Evolutionary conservation across 192 early-diverging fungal genomes (phyloP).

Genomic region (Pilaira anomala): DNA sequence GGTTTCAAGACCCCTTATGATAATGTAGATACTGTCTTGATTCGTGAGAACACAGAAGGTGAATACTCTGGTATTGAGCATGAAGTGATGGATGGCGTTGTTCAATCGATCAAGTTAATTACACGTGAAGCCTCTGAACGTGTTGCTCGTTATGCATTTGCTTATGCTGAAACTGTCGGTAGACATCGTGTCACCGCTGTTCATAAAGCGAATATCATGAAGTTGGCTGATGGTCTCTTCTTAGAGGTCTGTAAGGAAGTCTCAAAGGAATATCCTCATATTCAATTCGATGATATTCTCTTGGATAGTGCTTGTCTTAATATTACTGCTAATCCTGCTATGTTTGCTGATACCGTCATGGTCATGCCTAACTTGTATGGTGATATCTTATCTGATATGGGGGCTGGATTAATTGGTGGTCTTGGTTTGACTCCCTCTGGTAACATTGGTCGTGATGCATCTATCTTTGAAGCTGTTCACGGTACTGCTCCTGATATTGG

Average conservation of each 20-base stretch:
- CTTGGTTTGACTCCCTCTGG: constrained; percentile 97
- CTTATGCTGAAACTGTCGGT: constrained; percentile 85
- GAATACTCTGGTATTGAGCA: constrained; percentile 99
- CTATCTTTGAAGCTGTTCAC: constrained; percentile 95
- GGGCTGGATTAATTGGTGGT: constrained; percentile 97
- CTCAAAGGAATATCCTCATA: constrained; percentile 86
- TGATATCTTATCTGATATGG: constrained; percentile 97
- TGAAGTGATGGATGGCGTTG: constrained; percentile 91
- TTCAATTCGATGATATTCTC: constrained; percentile 87
- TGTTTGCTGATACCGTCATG: constrained; percentile 93
- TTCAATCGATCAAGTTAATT: constrained; percentile 99
- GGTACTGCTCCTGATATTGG: constrained; percentile 98
- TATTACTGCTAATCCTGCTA: constrained; percentile 90
- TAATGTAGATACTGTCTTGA: constrained; percentile 96
- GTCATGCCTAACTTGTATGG: constrained; percentile 99
- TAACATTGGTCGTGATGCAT: constrained; percentile 97
- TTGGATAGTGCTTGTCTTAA: constrained; percentile 91
- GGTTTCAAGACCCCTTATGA: constrained; percentile 96
- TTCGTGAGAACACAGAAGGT: constrained; percentile 99
- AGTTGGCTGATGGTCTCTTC: constrained; percentile 96
- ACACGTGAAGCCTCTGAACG: constrained; percentile 92
- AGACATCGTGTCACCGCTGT: constrained; percentile 93
- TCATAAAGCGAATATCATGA: constrained; percentile 98
- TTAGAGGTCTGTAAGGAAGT: constrained; percentile 89
- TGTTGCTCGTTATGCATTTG: constrained; percentile 92